These are phyloP conservation scores for Polyporus arcularius DNA, from an alignment of 768 basidiomycete species.

Conservation along the genomic window DNA sequence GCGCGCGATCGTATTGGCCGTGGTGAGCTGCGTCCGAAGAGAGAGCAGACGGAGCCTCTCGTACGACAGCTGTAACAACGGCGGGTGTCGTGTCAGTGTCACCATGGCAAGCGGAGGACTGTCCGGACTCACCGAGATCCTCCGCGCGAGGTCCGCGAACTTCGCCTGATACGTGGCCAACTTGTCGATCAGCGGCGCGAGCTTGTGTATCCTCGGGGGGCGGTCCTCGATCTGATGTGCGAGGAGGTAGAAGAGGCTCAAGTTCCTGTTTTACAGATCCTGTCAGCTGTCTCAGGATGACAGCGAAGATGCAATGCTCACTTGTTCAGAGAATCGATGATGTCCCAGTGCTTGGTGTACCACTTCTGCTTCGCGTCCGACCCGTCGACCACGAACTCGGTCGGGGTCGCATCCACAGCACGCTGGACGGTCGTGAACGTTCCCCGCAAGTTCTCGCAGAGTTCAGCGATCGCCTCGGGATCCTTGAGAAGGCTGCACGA, in stretches of 20 bases:
- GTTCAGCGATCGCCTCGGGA: slow-evolving; percentile 14
- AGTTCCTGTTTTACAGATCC: slow-evolving; percentile 8
- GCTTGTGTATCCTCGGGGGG: slow-evolving; percentile 22
- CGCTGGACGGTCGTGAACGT: slow-evolving; percentile 10
- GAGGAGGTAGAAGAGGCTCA: slow-evolving; percentile 20
- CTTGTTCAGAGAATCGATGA: slow-evolving; percentile 20
- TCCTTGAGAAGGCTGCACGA: slow-evolving; percentile 19
- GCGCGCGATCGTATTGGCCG: slow-evolving; percentile 2
- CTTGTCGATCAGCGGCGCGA: slow-evolving; percentile 20
- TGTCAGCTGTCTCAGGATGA: not conserved
- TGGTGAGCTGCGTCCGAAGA: slow-evolving; percentile 9
- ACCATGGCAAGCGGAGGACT: not conserved
- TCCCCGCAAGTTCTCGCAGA: slow-evolving; percentile 13
- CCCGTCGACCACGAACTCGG: slow-evolving; percentile 4
- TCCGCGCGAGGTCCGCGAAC: slow-evolving; percentile 22
- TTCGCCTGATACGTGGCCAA: slow-evolving; percentile 19
- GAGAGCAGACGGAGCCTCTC: slow-evolving; percentile 18
- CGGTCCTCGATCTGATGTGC: slow-evolving; percentile 16
- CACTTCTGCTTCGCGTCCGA: slow-evolving; percentile 16
- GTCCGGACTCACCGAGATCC: slow-evolving; percentile 15
- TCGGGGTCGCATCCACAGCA: slow-evolving; percentile 21
- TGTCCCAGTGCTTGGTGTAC: slow-evolving; percentile 21
- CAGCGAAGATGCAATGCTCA: not conserved
- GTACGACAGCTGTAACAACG: slow-evolving; percentile 13
- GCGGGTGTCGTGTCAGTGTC: not conserved